Evolutionary conservation across 768 basidiomycete genomes (phyloP), one percentile per base, ranked within the genome.

Genomic region (Collybia sordida): DNA sequence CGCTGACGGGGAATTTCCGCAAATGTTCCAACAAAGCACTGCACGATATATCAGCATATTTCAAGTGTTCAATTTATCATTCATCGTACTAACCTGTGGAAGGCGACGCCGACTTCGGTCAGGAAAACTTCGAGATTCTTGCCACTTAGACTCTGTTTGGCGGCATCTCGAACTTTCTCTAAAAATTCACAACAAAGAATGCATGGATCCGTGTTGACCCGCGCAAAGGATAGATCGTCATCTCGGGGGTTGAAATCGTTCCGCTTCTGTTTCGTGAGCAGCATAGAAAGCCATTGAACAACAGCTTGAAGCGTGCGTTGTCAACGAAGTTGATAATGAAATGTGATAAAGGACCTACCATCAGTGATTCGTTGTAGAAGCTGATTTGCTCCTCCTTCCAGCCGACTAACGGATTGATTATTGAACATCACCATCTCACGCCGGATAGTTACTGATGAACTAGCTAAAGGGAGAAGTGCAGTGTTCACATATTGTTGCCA

Each of bases 401-500:
- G 77, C 36, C 90, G 77, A 52, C 85, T 89, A 46, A 96, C 78
- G 1, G 86, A 84, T 57, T 94, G 91, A 57, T 88, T 92, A 61
- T 96, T 95, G 73, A 90, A 96, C 14, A 90, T 81, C 4, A 82
- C 81, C 91, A 98, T 95, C 66, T 98, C 96, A 18, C 95, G 81
- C 43, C 96, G 82, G 31, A 86, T 80, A 3, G 93, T 93, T 5
- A 95, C 90, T 0, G 90, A 90, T 9, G 86, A 85, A 50, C 82
- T 85, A 0, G 92, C 88, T 14, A 99, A 75, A 0, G 97, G 95
- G 12, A 97, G 75, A 5, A 99, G 68, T 0, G 94, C 97, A 17
- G 91, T 89, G 42, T 88, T 89, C 59, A 93, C 82, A 67, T 98
- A 99, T 64, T 90, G 90, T 62, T 98, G 97, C 96, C 95, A 98